A percentile compares a stretch with the other conserved stretches of the same genome.
Conservation (phyloP, 345 rosid genomes). For the Moricandia moricandioides region DNA sequence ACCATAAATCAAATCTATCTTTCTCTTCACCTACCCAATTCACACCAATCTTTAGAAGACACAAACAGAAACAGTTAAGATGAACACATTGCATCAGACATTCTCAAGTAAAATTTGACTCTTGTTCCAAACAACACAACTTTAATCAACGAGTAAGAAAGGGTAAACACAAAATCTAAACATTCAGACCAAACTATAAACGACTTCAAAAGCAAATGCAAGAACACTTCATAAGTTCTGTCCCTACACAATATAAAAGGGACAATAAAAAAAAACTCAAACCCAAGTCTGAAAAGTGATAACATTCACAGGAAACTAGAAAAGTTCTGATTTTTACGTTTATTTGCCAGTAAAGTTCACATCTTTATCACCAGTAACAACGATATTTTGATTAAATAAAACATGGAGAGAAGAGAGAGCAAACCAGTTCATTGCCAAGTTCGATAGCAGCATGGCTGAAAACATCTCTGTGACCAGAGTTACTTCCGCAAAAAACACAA, state of each 20-base stretch:
- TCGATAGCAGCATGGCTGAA: conserved; percentile 89
- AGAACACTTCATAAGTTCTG: neutral
- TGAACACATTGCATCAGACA: neutral
- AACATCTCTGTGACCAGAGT: conserved; percentile 74
- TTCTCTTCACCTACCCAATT: conserved; percentile 65
- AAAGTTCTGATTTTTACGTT: neutral
- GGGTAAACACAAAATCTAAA: neutral
- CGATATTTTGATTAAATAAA: neutral
- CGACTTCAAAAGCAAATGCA: neutral
- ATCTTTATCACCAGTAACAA: conserved; percentile 1
- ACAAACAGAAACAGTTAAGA: neutral
- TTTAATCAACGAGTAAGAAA: neutral
- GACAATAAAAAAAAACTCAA: neutral
- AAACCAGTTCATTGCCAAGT: conserved; percentile 90
- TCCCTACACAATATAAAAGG: neutral
- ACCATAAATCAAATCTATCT: conserved; percentile 85
- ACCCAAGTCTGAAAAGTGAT: conserved; percentile 6
- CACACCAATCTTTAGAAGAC: neutral
- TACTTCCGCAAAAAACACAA: conserved; percentile 96
- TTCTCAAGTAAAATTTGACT: neutral
- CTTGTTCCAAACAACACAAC: neutral
- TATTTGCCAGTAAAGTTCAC: neutral
- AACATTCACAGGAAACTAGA: neutral
- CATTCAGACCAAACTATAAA: neutral
- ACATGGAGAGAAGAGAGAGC: conserved; percentile 23